Evolutionary conservation across 139 green algal species (phyloP).

Genomic region (Tetraselmis striata): DNA sequence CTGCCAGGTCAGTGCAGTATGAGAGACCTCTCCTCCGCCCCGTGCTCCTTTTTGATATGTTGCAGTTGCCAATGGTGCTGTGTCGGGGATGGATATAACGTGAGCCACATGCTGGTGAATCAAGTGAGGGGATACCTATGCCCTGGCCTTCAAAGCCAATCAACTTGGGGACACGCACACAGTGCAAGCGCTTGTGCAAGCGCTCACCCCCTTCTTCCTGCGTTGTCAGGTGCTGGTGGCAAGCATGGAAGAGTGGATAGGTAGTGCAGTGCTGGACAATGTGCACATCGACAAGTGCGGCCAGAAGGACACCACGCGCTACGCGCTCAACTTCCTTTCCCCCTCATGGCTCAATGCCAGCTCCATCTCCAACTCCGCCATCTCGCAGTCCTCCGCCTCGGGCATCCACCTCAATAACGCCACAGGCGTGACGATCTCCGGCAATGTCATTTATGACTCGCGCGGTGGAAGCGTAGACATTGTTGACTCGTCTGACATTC

Average conservation of each 20-base stretch:
- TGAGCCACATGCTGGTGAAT: too few species aligned
- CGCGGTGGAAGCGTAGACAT: constrained; percentile 8
- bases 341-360: background rate
- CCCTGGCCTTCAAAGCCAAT: too few species aligned
- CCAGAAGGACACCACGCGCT: constrained; percentile 5
- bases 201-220: too few species aligned
- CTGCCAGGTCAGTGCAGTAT: too few species aligned
- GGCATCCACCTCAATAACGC: constrained; percentile 1
- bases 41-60: too few species aligned
- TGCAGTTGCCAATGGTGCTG: too few species aligned
- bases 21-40: too few species aligned
- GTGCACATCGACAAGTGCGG: constrained; percentile 9
- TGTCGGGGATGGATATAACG: too few species aligned
- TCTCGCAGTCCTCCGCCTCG: background rate
- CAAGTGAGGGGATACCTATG: too few species aligned
- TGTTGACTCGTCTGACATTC: constrained; percentile 3
- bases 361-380: background rate
- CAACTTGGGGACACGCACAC: too few species aligned
- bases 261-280: constrained; percentile 3
- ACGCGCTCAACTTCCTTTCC: constrained; percentile 3
- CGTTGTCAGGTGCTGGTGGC: background rate
- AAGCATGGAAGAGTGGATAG: background rate
- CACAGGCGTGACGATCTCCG: constrained; percentile 4
- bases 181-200: too few species aligned
- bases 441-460: constrained; percentile 14